Evolutionary conservation across 371 early-diverging fungal genomes (phyloP).

Genomic region (Mortierella polycephala): DNA sequence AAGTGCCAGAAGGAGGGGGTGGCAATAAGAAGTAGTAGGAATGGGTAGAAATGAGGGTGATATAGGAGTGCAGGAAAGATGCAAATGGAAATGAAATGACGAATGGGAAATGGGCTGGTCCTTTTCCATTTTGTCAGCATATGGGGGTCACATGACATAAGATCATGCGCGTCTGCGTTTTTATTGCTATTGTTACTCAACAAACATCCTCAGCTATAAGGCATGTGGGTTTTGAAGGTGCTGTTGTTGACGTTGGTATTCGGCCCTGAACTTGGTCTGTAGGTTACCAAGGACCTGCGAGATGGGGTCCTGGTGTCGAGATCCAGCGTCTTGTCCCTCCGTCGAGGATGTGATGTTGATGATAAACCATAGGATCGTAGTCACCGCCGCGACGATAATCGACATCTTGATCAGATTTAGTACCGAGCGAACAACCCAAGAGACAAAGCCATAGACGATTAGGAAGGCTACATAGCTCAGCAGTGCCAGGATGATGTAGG

Average conservation of each 20-base stretch:
- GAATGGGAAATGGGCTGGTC: slow-evolving; percentile 6
- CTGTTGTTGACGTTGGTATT: slow-evolving; percentile 44
- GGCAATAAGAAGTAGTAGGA: background rate
- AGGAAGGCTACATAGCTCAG: slow-evolving; percentile 36
- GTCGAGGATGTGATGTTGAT: slow-evolving; percentile 23
- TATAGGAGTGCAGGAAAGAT: slow-evolving; percentile 1
- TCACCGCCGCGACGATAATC: slow-evolving; percentile 34
- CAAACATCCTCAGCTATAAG: background rate
- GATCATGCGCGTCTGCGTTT: background rate
- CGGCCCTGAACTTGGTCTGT: slow-evolving; percentile 39
- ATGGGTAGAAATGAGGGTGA: background rate
- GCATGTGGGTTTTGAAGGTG: slow-evolving; percentile 26
- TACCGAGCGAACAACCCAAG: slow-evolving; percentile 44
- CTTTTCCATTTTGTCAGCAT: too few relatives aligned
- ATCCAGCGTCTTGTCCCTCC: slow-evolving; percentile 3
- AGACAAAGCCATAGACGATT: slow-evolving; percentile 37
- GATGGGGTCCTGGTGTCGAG: slow-evolving; percentile 39
- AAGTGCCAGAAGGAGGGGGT: background rate
- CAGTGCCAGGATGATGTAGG: slow-evolving; percentile 34
- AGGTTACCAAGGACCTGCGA: slow-evolving; percentile 13
- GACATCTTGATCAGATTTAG: slow-evolving; percentile 43
- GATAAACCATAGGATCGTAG: slow-evolving; percentile 37
- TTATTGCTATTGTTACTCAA: background rate
- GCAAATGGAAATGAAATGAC: background rate
- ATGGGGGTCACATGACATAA: background rate